These are phyloP conservation scores for Picea sitchensis DNA, from an alignment of 75 land plant species.

Conservation along the genomic window DNA sequence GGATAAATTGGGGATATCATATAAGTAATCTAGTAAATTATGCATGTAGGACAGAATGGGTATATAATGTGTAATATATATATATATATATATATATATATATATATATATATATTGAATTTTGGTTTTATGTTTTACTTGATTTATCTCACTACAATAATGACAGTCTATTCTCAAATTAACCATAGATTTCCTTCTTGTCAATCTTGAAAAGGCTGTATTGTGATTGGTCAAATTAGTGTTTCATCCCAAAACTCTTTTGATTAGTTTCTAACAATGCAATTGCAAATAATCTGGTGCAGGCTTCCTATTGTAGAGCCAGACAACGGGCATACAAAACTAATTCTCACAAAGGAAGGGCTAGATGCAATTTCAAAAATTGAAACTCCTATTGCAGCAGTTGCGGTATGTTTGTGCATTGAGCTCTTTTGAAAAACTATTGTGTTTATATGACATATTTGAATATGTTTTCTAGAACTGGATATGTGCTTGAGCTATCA, in stretches of 20 bases:
- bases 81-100: background rate
- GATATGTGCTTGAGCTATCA: background rate
- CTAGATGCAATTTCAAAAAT: constrained; percentile 66
- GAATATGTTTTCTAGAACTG: background rate
- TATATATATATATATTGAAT: background rate
- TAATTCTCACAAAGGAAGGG: constrained; percentile 63
- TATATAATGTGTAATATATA: background rate
- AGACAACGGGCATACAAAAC: constrained; percentile 85
- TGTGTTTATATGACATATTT: background rate
- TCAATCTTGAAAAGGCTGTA: background rate
- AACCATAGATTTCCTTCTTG: background rate
- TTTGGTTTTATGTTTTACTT: background rate
- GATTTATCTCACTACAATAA: too few relatives aligned
- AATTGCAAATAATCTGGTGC: constrained; percentile 7
- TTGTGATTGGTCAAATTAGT: background rate
- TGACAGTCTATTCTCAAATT: background rate
- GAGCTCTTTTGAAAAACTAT: background rate
- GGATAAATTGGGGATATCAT: background rate
- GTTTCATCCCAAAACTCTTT: background rate
- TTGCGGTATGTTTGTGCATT: constrained; percentile 48
- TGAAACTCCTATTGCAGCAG: constrained; percentile 72
- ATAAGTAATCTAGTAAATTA: background rate
- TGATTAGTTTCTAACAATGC: background rate
- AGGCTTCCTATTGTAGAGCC: constrained; percentile 87
- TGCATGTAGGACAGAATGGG: background rate